Evolutionary conservation across 2,329 filamentous ascomycete genomes (phyloP).

Genomic region (Calonectria hawksworthii): DNA sequence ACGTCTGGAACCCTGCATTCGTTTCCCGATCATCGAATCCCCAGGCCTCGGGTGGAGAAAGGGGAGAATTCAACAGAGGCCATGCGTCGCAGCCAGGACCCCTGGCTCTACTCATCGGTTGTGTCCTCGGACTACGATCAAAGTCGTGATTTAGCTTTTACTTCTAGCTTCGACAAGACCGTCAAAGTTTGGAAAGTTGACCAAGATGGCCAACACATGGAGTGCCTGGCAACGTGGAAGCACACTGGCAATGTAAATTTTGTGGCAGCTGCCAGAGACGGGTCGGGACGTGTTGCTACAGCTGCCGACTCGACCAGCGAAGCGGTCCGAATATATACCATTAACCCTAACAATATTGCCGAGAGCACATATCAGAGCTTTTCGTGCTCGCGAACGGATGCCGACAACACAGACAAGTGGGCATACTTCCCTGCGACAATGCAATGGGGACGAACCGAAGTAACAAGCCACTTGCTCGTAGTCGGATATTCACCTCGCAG

Average conservation of each 20-base stretch:
- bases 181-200: constrained; percentile 71
- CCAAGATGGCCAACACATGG: constrained; percentile 57
- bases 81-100: constrained; percentile 71
- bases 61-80: constrained; percentile 69
- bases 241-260: constrained; percentile 75
- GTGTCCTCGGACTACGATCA: constrained; percentile 71
- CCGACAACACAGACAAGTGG: constrained; percentile 63
- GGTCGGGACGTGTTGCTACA: constrained; percentile 67
- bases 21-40: constrained; percentile 70
- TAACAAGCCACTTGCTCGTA: constrained; percentile 65
- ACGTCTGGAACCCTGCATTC: constrained; percentile 60
- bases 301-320: constrained; percentile 67
- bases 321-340: constrained; percentile 70
- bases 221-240: constrained; percentile 61
- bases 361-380: constrained; percentile 54
- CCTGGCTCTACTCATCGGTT: constrained; percentile 75
- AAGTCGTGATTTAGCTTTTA: constrained; percentile 63
- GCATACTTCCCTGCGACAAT: constrained; percentile 74
- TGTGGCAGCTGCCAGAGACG: constrained; percentile 66
- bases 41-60: constrained; percentile 65
- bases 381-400: constrained; percentile 57
- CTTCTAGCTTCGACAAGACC: constrained; percentile 72
- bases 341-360: constrained; percentile 54
- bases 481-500: constrained; percentile 75
- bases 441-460: constrained; percentile 67